Conservation (phyloP, 106 monocot genomes). For the Apostasia ramifera region DNA sequence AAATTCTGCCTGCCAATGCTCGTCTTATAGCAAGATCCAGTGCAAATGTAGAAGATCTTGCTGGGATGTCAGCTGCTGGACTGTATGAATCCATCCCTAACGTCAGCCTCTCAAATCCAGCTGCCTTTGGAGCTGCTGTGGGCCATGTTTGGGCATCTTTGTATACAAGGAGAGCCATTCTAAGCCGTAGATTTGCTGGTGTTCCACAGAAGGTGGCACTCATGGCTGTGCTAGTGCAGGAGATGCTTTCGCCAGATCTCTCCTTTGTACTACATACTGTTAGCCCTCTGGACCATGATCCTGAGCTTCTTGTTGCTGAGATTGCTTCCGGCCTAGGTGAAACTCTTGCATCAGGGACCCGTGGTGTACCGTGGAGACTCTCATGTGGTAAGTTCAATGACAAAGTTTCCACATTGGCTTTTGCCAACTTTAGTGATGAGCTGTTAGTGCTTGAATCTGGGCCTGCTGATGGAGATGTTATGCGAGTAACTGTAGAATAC, state of each 20-base stretch:
- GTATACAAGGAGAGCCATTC: conserved; percentile 81
- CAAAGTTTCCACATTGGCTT: conserved; percentile 58
- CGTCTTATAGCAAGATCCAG: conserved; percentile 85
- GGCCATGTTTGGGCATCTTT: conserved; percentile 84
- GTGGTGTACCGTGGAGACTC: conserved; percentile 91
- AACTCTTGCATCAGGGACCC: conserved; percentile 81
- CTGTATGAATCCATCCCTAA: conserved; percentile 93
- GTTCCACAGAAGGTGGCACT: conserved; percentile 64
- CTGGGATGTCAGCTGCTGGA: conserved; percentile 96
- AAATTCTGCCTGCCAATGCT: conserved; percentile 35
- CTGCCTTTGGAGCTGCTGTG: conserved; percentile 48
- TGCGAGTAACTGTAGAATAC: conserved; percentile 69
- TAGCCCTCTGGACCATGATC: conserved; percentile 55
- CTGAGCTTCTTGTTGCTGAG: conserved; percentile 63
- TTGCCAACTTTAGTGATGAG: conserved; percentile 93
- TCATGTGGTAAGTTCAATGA: conserved; percentile 69
- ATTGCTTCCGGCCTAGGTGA: conserved; percentile 90
- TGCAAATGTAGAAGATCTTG: conserved; percentile 92
- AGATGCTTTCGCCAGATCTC: conserved; percentile 68
- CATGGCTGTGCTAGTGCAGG: conserved; percentile 90
- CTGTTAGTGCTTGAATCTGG: conserved; percentile 41
- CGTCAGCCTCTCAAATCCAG: conserved; percentile 48
- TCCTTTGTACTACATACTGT: conserved; percentile 93
- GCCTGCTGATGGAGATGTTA: conserved; percentile 70
- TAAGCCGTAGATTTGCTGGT: conserved; percentile 74